Conservation (phyloP, 2,329 filamentous ascomycete species). For the Sporothrix phasma region DNA sequence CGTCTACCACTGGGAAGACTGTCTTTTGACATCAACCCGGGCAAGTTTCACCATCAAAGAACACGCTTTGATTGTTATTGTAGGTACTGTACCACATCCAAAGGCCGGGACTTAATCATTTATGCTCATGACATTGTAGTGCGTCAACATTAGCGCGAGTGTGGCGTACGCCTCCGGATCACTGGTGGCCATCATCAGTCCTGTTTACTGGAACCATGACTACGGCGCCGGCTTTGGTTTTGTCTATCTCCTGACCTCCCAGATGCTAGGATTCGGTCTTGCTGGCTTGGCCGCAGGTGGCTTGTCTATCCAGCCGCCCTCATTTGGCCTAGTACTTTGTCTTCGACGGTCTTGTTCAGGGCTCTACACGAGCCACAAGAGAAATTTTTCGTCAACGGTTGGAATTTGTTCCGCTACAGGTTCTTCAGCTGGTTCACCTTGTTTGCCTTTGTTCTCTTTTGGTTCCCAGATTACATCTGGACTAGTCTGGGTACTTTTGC, state of each 20-base stretch:
- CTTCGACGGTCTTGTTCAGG: conserved; percentile 37
- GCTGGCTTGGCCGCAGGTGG: conserved; percentile 42
- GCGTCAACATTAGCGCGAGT: conserved; percentile 14
- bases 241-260: conserved; percentile 32
- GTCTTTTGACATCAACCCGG: conserved; percentile 43
- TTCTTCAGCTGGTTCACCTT: conserved; percentile 36
- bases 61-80: conserved; percentile 46
- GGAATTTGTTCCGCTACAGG: conserved; percentile 34
- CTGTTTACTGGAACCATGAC: conserved; percentile 14
- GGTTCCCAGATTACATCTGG: conserved; percentile 42
- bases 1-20: conserved; percentile 28
- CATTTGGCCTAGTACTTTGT: conserved; percentile 41
- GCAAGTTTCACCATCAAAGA: conserved; percentile 50
- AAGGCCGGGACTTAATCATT: too few species aligned
- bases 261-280: conserved; percentile 47
- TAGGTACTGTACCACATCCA: neutral
- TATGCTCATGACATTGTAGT: neutral
- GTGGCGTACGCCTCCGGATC: conserved; percentile 12
- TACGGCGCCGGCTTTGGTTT: conserved; percentile 15
- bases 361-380: conserved; percentile 36
- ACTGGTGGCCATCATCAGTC: conserved; percentile 13
- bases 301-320: conserved; percentile 43
- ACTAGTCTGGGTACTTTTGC: conserved; percentile 36
- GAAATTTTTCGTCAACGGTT: conserved; percentile 29
- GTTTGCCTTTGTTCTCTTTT: conserved; percentile 43